Evolutionary conservation across 495 filamentous ascomycete genomes (phyloP).

Genomic region (Xanthoparmelia taractica): DNA sequence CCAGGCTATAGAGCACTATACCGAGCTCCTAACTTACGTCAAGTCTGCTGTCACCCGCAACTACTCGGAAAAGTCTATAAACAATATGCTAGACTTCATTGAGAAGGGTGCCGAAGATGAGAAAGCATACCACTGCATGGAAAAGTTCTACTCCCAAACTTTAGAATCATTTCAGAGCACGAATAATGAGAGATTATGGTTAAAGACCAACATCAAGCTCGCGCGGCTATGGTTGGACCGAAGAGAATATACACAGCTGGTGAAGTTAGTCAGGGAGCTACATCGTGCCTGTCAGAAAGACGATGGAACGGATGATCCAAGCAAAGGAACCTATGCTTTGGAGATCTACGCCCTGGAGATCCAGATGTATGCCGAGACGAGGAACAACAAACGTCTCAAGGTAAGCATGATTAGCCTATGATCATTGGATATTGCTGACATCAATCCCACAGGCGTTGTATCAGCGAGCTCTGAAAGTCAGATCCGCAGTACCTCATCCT

Average conservation of each 20-base stretch:
- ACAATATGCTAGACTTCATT: constrained; percentile 98
- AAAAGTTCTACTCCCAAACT: constrained; percentile 90
- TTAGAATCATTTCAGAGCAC: constrained; percentile 91
- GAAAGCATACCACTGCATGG: constrained; percentile 76
- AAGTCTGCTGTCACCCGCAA: constrained; percentile 95
- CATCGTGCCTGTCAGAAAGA: constrained; percentile 83
- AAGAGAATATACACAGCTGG: constrained; percentile 75
- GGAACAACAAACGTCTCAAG: constrained; percentile 96
- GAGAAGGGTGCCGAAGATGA: constrained; percentile 84
- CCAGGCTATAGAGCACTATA: constrained; percentile 94
- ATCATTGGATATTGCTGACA: background rate
- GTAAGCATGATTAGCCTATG: constrained; percentile 24
- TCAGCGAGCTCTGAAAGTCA: constrained; percentile 78
- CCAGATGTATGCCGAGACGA: constrained; percentile 94
- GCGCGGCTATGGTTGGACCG: constrained; percentile 83
- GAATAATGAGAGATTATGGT: constrained; percentile 94
- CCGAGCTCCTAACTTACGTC: constrained; percentile 92
- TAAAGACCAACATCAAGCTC: constrained; percentile 97
- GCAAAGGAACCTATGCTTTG: constrained; percentile 90
- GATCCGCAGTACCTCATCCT: constrained; percentile 92
- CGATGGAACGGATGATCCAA: constrained; percentile 87
- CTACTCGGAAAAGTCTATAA: constrained; percentile 98
- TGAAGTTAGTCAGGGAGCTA: constrained; percentile 77
- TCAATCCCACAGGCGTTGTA: constrained; percentile 56
- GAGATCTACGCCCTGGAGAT: constrained; percentile 97